These are phyloP conservation scores for Backusella psychrophila DNA, from an alignment of 192 early-diverging fungal species.

Conservation along the genomic window DNA sequence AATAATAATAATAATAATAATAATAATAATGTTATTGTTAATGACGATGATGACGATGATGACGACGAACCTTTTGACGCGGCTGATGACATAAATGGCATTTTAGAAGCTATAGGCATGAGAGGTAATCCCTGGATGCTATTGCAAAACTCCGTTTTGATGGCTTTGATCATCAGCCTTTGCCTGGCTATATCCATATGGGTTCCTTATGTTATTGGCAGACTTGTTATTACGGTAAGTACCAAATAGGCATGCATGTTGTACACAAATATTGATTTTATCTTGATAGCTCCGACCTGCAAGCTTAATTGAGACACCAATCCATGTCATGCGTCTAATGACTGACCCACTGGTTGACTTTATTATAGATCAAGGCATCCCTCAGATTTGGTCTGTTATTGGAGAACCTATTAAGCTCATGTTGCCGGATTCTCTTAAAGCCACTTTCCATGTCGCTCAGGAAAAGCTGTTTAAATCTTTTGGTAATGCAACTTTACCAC, in stretches of 20 bases:
- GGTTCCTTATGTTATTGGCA: constrained; percentile 72
- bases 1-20: background rate
- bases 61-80: constrained; percentile 47
- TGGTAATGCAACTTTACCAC: background rate
- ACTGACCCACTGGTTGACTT: constrained; percentile 77
- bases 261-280: background rate
- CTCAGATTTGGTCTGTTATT: constrained; percentile 26
- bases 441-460: background rate
- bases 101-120: constrained; percentile 89
- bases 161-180: constrained; percentile 67
- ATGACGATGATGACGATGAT: constrained; percentile 4
- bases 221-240: constrained; percentile 44
- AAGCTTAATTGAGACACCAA: constrained; percentile 46
- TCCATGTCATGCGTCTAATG: constrained; percentile 50
- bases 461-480: background rate
- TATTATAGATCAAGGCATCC: constrained; percentile 53
- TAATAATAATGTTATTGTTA: background rate
- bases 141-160: constrained; percentile 78
- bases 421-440: constrained; percentile 11
- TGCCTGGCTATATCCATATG: constrained; percentile 72
- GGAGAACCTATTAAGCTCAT: background rate
- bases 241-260: background rate
- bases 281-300: constrained; percentile 46
- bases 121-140: constrained; percentile 78
- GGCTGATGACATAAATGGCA: constrained; percentile 67